Conservation (phyloP, 2,329 filamentous ascomycete genomes). For the Aspergillus ochraceoroseus region DNA sequence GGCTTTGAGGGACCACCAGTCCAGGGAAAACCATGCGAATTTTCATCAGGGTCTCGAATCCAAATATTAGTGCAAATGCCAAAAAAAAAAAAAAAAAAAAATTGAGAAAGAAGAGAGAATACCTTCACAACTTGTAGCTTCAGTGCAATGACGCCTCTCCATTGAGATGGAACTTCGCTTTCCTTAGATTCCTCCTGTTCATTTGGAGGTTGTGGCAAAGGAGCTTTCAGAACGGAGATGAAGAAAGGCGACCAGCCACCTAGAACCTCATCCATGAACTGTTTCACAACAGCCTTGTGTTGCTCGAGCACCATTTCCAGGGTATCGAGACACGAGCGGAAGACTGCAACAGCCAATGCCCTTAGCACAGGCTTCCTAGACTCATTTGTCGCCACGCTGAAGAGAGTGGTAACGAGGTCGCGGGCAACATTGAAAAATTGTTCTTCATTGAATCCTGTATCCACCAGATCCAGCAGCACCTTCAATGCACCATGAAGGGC, state of each 20-base stretch:
- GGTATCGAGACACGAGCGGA: slow-evolving; percentile 86
- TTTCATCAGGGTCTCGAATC: slow-evolving; percentile 76
- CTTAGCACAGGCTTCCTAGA: slow-evolving; percentile 69
- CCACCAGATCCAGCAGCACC: slow-evolving; percentile 82
- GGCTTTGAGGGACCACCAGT: slow-evolving; percentile 75
- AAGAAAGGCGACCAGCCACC: slow-evolving; percentile 87
- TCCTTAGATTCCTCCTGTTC: slow-evolving; percentile 57
- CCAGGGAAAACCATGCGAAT: slow-evolving; percentile 78
- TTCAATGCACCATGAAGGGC: slow-evolving; percentile 86
- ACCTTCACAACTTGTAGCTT: slow-evolving; percentile 89
- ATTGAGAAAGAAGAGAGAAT: slow-evolving; percentile 11
- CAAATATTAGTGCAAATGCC: slow-evolving; percentile 15
- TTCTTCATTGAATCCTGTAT: slow-evolving; percentile 87
- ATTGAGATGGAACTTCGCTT: slow-evolving; percentile 56
- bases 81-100: slow-evolving; percentile 8
- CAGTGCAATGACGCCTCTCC: slow-evolving; percentile 76
- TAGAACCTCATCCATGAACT: slow-evolving; percentile 82
- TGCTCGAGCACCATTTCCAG: slow-evolving; percentile 96
- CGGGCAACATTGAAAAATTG: slow-evolving; percentile 89
- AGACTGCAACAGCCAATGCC: slow-evolving; percentile 82
- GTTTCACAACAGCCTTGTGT: slow-evolving; percentile 77
- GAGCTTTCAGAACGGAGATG: slow-evolving; percentile 67
- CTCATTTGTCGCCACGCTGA: slow-evolving; percentile 72
- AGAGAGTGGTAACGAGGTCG: slow-evolving; percentile 78
- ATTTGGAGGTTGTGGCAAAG: slow-evolving; percentile 58